Evolutionary conservation across 1,284 basidiomycete species (phyloP).

Genomic region (Neolentinus lepideus): DNA sequence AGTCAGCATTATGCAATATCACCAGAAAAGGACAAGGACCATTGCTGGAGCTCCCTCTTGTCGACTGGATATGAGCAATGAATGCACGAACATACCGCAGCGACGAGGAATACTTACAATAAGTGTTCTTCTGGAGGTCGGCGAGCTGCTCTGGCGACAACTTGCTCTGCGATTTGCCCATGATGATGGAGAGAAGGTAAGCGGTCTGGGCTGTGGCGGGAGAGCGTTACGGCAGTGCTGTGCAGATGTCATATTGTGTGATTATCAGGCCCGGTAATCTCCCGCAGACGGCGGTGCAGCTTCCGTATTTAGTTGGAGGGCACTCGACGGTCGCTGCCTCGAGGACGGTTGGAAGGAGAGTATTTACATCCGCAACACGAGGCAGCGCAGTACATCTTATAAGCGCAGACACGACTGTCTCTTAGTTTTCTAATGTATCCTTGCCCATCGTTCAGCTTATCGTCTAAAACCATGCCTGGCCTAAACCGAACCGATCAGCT

Average conservation of each 20-base stretch:
- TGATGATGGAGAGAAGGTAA: constrained; percentile 17
- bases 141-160: constrained; percentile 91
- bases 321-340: background rate
- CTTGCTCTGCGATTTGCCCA: constrained; percentile 98
- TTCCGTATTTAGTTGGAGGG: background rate
- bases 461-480: constrained; percentile 23
- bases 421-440: background rate
- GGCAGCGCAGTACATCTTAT: background rate
- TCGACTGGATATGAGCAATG: constrained; percentile 62
- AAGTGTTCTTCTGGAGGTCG: constrained; percentile 97
- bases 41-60: constrained; percentile 99
- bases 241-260: background rate
- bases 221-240: background rate
- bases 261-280: background rate
- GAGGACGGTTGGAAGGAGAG: constrained; percentile 1
- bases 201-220: background rate
- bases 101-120: constrained; percentile 61
- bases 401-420: background rate
- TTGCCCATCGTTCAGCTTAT: constrained; percentile 12
- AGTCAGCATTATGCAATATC: background rate
- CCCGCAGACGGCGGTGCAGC: background rate
- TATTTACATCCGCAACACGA: constrained; percentile 1
- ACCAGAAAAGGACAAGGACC: constrained; percentile 36
- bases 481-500: constrained; percentile 37
- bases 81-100: constrained; percentile 13